Evolutionary conservation across 345 rosid species (phyloP).

Genomic region (Eucalyptus pauciflora): DNA sequence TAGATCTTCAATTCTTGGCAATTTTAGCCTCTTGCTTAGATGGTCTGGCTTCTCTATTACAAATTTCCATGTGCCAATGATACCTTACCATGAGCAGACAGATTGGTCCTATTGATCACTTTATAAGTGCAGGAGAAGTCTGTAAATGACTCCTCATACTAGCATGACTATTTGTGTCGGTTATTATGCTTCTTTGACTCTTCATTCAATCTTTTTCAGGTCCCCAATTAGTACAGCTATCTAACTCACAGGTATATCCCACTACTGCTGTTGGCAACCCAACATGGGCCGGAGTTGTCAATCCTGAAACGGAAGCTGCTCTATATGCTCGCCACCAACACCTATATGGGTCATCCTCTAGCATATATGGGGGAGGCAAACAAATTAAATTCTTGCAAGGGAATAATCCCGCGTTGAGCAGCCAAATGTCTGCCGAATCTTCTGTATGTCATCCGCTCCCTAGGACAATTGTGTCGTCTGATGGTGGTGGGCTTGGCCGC

Average conservation of each 20-base stretch:
- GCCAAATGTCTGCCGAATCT: background rate
- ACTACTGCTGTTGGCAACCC: constrained; percentile 22
- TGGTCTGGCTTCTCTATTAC: background rate
- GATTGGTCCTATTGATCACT: background rate
- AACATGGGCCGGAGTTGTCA: constrained; percentile 27
- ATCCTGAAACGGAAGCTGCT: constrained; percentile 7
- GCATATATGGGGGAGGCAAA: constrained; percentile 22
- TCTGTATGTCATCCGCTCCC: constrained; percentile 25
- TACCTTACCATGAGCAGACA: background rate
- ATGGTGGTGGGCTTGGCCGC: constrained; percentile 10
- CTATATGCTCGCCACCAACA: constrained; percentile 10
- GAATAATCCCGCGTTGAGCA: background rate
- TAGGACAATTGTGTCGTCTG: constrained; percentile 1
- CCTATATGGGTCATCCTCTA: constrained; percentile 26
- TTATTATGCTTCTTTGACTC: background rate
- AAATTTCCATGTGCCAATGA: background rate
- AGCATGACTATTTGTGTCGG: background rate
- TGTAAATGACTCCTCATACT: background rate
- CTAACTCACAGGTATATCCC: constrained; percentile 39
- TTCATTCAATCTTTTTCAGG: constrained; percentile 14
- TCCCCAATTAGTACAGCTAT: constrained; percentile 27
- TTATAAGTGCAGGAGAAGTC: background rate
- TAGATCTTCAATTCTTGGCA: background rate
- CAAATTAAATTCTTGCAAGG: constrained; percentile 39
- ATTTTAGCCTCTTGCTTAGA: background rate